Evolutionary conservation across 768 basidiomycete genomes (phyloP).

Genomic region (Pholiota conissans): DNA sequence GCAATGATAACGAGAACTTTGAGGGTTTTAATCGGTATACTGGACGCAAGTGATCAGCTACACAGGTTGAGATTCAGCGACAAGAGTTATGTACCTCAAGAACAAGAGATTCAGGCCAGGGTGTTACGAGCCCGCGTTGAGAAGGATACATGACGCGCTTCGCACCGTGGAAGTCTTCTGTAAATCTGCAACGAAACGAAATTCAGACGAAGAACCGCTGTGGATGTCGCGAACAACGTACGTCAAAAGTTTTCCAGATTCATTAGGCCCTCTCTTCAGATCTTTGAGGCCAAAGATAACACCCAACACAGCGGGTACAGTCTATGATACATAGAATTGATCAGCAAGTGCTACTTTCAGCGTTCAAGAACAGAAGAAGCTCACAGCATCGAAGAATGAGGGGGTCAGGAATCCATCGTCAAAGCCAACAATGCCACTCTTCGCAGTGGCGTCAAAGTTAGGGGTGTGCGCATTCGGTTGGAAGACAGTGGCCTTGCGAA

Average conservation of each 20-base stretch:
- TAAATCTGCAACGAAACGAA: slow-evolving; percentile 25
- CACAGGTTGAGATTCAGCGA: too few species aligned
- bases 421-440: slow-evolving; percentile 24
- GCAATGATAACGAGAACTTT: too few species aligned
- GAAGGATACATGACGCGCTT: slow-evolving; percentile 34
- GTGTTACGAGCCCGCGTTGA: slow-evolving; percentile 34
- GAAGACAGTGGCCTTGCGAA: slow-evolving; percentile 22
- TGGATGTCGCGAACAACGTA: slow-evolving; percentile 17
- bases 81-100: slow-evolving; percentile 29
- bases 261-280: slow-evolving; percentile 35
- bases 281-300: slow-evolving; percentile 45
- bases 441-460: slow-evolving; percentile 20
- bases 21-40: too few species aligned
- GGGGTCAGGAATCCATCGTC: slow-evolving; percentile 28
- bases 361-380: neutral
- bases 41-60: too few species aligned
- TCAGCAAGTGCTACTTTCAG: slow-evolving; percentile 18
- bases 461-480: slow-evolving; percentile 19
- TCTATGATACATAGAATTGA: slow-evolving; percentile 25
- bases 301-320: slow-evolving; percentile 42
- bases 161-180: slow-evolving; percentile 32
- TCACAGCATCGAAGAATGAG: slow-evolving; percentile 40
- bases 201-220: neutral
- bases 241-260: slow-evolving; percentile 39
- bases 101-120: slow-evolving; percentile 45